These are phyloP conservation scores for Xanthoconium stramineum DNA, from an alignment of 768 basidiomycete genomes.

Conservation along the genomic window DNA sequence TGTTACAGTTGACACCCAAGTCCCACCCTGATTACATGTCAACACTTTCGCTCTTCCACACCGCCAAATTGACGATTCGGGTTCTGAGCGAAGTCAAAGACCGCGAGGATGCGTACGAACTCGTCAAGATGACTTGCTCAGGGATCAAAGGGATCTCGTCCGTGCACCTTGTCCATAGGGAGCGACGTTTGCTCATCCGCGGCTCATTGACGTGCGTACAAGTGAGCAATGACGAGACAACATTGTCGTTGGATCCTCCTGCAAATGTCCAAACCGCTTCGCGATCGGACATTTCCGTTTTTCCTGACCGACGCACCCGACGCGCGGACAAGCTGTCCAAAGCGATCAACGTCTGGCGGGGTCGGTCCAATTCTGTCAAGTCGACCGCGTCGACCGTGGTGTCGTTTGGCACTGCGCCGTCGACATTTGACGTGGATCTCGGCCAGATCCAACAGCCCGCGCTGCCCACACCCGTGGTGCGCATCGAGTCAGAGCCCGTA, in stretches of 20 bases:
- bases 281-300: neutral
- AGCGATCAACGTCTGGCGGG: constrained; percentile 47
- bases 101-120: constrained; percentile 83
- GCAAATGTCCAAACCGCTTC: neutral
- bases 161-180: constrained; percentile 60
- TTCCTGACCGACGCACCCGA: neutral
- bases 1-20: constrained; percentile 67
- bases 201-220: constrained; percentile 49
- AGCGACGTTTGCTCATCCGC: constrained; percentile 70
- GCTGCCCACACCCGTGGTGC: constrained; percentile 19
- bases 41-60: constrained; percentile 60
- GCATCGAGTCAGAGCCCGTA: constrained; percentile 24
- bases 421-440: constrained; percentile 24
- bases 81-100: constrained; percentile 83
- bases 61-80: constrained; percentile 67
- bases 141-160: constrained; percentile 57
- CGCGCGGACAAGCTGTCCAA: constrained; percentile 31
- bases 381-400: constrained; percentile 24
- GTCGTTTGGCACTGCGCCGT: constrained; percentile 30
- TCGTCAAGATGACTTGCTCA: constrained; percentile 56
- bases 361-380: constrained; percentile 40
- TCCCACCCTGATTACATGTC: constrained; percentile 68
- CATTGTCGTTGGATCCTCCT: neutral
- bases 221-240: constrained; percentile 35
- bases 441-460: constrained; percentile 1